Evolutionary conservation across 441 rosid species (phyloP).

Genomic region (Pelargonium myrrhifolium): DNA sequence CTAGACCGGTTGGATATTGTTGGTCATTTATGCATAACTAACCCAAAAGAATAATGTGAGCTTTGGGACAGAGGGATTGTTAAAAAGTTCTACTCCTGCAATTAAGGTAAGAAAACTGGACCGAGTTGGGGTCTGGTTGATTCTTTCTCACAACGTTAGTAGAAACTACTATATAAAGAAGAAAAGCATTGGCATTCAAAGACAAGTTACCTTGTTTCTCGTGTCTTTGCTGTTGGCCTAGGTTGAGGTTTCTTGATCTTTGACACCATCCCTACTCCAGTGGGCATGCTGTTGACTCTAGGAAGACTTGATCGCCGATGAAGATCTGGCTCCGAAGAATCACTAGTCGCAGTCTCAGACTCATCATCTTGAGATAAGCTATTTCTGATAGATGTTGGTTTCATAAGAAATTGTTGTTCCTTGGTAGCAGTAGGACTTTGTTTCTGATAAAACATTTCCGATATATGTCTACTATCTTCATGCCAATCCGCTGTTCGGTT

Average conservation of each 20-base stretch:
- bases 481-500: conserved; percentile 27
- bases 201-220: conserved; percentile 44
- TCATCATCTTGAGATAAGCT: conserved; percentile 28
- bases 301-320: conserved; percentile 42
- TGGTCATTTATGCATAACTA: too few species aligned
- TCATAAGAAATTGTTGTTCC: conserved; percentile 28
- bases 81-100: too few species aligned
- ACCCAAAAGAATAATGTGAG: too few species aligned
- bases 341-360: conserved; percentile 42
- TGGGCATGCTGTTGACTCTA: conserved; percentile 35
- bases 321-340: conserved; percentile 48
- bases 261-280: conserved; percentile 19
- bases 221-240: conserved; percentile 30
- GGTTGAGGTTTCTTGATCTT: conserved; percentile 47
- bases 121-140: too few species aligned
- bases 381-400: conserved; percentile 26
- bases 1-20: too few species aligned
- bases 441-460: conserved; percentile 33
- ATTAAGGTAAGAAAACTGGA: too few species aligned
- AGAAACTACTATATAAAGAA: not conserved
- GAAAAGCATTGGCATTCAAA: not conserved
- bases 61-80: too few species aligned
- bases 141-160: too few species aligned
- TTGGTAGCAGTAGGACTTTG: conserved; percentile 25
- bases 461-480: conserved; percentile 28